Evolutionary conservation across 2,329 filamentous ascomycete species (phyloP), one percentile per base, ranked within the genome.

Genomic region (Pseudodiploospora longispora): DNA sequence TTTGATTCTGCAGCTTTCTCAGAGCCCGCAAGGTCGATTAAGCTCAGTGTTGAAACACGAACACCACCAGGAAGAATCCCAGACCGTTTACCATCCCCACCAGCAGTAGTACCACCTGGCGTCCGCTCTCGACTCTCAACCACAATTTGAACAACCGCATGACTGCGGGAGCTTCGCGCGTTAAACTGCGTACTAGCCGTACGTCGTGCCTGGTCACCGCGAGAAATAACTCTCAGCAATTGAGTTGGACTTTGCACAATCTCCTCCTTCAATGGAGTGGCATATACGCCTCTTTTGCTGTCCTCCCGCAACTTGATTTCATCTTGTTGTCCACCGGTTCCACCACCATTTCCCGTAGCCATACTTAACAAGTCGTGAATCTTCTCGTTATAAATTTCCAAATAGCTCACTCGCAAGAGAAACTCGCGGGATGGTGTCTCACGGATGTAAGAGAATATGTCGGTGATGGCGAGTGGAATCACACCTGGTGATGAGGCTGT

Each of bases 171-270:
- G 70, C 91, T 97, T 55, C 91, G 82, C 19, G 90, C 80, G 60
- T 98, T 98, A 75, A 94, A 98, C 58, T 98, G 93, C 0, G 93
- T 98, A 62, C 90, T 95, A 46, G 88, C 88, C 2, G 89, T 94
- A 56, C 90, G 77, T 57, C 93, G 79, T 27, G 90, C 88, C 60
- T 94, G 82, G 61, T 98, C 93, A 58, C 93, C 93, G 44, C 91
- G 80, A 33, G 93, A 90, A 62, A 98, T 98, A 28, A 98, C 93
- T 54, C 93, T 81, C 36, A 98, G 71, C 29, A 98, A 75, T 62
- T 98, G 93, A 0, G 93, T 97, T 2, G 93, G 93, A 55, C 90
- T 96, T 65, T 98, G 93, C 30, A 98, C 93, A 55, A 98, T 98
- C 62, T 98, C 93, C 65, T 98, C 93, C 64, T 96, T 97, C 48